Base-by-base conservation (phyloP, 1,284 basidiomycete genomes). In the Melampsora larici-populina region DNA sequence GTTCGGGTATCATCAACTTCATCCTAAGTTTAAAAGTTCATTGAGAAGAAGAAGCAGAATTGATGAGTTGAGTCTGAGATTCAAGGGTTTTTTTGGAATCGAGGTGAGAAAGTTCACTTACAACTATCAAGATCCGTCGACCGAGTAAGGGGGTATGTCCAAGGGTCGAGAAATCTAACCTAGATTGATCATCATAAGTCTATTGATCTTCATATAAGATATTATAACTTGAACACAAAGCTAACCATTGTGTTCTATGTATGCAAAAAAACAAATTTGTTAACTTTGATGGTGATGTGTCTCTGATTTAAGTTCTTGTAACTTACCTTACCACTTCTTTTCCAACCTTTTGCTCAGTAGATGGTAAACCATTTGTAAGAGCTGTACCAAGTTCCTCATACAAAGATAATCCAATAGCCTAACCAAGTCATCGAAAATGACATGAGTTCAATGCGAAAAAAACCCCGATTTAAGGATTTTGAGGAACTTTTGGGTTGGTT, bases 1-100 rank as follows among this genome's bases (percentile, higher is more conserved):
- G 92, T 94, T 81, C 94, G 90, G 15, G 93, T 92, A 84, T 97
- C 94, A 82, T 97, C 94, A 46, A 97, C 90, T 85, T 97, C 94
- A 83, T 97, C 94, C 92, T 93, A 79, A 36, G 26, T 24, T 24
- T 21, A 49, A 29, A 6, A 49, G 31, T 69, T 75, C 72, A n/a
- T n/a, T n/a, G n/a, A n/a, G n/a, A n/a, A n/a, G n/a, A n/a, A n/a
- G n/a, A n/a, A n/a, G n/a, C n/a, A n/a, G n/a, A n/a, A n/a, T n/a
- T n/a, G n/a, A n/a, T n/a, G n/a, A n/a, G n/a, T n/a, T n/a, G n/a
- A n/a, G n/a, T n/a, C 2, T 68, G 1, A 68, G 26, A 1, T 49
- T 21, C n/a, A 8, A 18, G 51, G 8, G n/a, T n/a, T n/a, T n/a
- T n/a, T n/a, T 40, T 1, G 1, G 0, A 36, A 21, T 49, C 26